A percentile compares a stretch with the other conserved stretches of the same genome.
These are phyloP conservation scores for Malus hybrid DNA, from an alignment of 331 rosid genomes.

Conservation along the genomic window DNA sequence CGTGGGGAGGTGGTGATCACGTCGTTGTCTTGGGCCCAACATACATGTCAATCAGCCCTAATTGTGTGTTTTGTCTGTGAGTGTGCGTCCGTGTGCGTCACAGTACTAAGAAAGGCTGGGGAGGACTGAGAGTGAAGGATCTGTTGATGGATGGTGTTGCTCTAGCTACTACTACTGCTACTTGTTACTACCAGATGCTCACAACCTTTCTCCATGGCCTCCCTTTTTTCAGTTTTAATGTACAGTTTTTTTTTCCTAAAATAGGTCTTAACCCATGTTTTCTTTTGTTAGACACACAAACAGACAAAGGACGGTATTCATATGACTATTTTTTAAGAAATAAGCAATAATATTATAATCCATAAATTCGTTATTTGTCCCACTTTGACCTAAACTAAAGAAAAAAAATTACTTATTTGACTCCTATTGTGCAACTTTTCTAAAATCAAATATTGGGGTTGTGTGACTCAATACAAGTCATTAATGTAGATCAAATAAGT, in stretches of 20 bases:
- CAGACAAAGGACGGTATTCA: too few relatives aligned
- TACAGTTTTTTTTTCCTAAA: neutral
- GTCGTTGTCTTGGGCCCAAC: slow-evolving; percentile 49
- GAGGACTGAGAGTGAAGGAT: neutral
- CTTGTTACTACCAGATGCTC: neutral
- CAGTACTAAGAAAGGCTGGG: neutral
- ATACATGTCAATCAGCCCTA: neutral
- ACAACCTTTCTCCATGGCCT: neutral
- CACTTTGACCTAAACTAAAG: too few relatives aligned
- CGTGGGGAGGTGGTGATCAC: slow-evolving; percentile 60
- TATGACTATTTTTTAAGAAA: too few relatives aligned
- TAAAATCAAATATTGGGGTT: too few relatives aligned
- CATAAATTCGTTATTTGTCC: too few relatives aligned
- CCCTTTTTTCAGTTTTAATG: neutral
- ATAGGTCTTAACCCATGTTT: neutral
- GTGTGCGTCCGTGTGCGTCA: neutral
- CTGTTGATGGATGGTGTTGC: neutral
- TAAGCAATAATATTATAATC: too few relatives aligned
- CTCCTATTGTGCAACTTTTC: too few relatives aligned
- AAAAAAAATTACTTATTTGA: too few relatives aligned
- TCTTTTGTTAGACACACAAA: neutral
- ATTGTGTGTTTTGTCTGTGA: neutral
- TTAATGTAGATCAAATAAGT: too few relatives aligned
- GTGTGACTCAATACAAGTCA: too few relatives aligned
- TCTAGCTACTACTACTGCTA: neutral